Evolutionary conservation across 257 asterid genomes (phyloP).

Genomic region (Perilla frutescens): DNA sequence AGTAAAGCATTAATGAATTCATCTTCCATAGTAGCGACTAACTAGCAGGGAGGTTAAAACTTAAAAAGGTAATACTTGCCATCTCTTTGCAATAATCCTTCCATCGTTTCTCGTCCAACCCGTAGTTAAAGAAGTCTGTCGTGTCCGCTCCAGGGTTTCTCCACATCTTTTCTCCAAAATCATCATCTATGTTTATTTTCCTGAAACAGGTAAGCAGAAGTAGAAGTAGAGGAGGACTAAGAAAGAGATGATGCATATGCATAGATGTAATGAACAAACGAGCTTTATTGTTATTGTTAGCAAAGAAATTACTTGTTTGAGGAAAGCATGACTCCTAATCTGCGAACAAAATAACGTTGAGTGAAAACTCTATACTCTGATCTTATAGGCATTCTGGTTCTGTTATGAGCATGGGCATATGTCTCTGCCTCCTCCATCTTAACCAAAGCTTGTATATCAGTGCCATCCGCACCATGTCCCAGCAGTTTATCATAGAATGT

Average conservation of each 20-base stretch:
- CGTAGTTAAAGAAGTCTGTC: conserved; percentile 47
- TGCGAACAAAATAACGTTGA: conserved; percentile 23
- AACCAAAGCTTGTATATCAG: conserved; percentile 29
- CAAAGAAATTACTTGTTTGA: conserved; percentile 36
- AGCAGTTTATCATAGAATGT: conserved; percentile 41
- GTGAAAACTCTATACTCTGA: neutral
- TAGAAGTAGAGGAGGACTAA: neutral
- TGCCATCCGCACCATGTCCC: conserved; percentile 33
- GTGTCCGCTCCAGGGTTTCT: conserved; percentile 40
- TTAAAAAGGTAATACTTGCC: conserved; percentile 31
- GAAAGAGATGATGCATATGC: too few species aligned
- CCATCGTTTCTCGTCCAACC: conserved; percentile 45
- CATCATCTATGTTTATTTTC: conserved; percentile 33
- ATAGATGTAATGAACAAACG: neutral
- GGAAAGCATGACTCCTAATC: conserved; percentile 23
- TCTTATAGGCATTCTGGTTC: conserved; percentile 15
- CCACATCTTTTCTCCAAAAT: conserved; percentile 38
- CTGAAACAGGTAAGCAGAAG: conserved; percentile 21
- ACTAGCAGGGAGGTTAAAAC: neutral
- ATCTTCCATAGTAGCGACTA: neutral
- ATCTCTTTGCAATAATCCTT: conserved; percentile 39
- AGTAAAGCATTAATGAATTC: neutral
- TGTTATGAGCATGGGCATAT: neutral
- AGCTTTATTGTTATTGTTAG: neutral
- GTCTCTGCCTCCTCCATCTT: too few species aligned